Base-by-base conservation (phyloP, 2,329 filamentous ascomycete genomes). In the Ophiosphaerella narmari region DNA sequence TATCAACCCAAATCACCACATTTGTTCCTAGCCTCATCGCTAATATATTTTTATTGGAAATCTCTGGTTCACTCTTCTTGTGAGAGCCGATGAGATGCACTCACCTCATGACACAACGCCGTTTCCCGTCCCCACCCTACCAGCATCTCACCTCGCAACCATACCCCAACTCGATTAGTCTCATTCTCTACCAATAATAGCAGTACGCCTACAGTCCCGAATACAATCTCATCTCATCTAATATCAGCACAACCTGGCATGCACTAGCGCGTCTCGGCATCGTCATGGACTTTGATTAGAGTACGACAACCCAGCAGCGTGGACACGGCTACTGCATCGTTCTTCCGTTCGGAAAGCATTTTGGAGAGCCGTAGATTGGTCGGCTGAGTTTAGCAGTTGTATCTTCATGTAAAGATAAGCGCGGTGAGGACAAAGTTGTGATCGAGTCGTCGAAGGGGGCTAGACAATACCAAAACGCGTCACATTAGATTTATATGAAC, bases 261-360 rank as follows among this genome's bases (percentile, higher is more conserved):
- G 13, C 26, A 47, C 24, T 48, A 48, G 45, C 45, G 39, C 39
- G 45, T 24, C 39, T 48, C 39, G 45, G 32, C 45, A 42, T 32
- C 45, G 45, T 48, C 45, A 48, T 48, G 38, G 39, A 48, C 45
- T 43, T 48, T 48, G 14, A 21, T 23, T 16, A n/a, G 2, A 34
- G 34, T 18, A 23, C 18, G 18, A 11, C n/a, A 39, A 24, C 18
- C 13, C 14, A 14, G 24, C 16, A 23, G 9, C 39, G 3, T 14
- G 23, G 21, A 39, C 9, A 21, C 4, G 18, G 26, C 11, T 29
- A 29, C 26, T 11, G 26, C 26, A 3, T 29, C 26, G 26, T 29
- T 8, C 26, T 29, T 11, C 26, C 5, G 21, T 31, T 29, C 39
- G 39, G 39, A 42, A 16, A 18, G 21, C n/a, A 11, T 24, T 7